Evolutionary conservation across 2,329 filamentous ascomycete genomes (phyloP).

Genomic region (Cercospora nicotianae): DNA sequence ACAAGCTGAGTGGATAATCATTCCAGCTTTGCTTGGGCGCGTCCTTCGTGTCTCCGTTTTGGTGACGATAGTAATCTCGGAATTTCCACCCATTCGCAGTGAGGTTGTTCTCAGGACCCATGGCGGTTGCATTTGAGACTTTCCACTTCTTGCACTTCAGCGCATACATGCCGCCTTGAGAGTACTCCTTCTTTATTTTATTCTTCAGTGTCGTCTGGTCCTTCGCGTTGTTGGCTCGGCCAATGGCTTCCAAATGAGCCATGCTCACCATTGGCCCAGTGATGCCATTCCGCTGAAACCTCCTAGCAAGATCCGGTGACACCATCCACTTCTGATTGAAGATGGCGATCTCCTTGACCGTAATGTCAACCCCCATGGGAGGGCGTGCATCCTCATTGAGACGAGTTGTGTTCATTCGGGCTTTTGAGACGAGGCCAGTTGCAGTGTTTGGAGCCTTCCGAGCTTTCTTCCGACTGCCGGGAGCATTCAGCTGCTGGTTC

Average conservation of each 20-base stretch:
- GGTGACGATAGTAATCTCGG: neutral
- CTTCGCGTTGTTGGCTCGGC: neutral
- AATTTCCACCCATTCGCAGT: neutral
- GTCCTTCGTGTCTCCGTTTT: neutral
- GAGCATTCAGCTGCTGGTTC: neutral
- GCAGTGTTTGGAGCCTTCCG: neutral
- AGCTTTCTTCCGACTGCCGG: neutral
- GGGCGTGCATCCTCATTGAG: neutral
- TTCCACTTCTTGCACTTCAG: neutral
- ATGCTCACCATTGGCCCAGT: neutral
- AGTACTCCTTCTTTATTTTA: neutral
- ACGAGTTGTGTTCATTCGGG: neutral
- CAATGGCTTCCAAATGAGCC: neutral
- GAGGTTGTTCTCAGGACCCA: neutral
- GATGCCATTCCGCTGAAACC: neutral
- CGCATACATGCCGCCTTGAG: neutral
- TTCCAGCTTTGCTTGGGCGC: neutral
- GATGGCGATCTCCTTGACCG: neutral
- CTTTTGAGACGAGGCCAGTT: neutral
- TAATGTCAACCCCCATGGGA: neutral
- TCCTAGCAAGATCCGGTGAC: neutral
- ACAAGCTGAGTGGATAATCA: neutral
- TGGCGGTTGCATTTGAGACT: fast-evolving
- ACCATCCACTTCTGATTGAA: neutral
- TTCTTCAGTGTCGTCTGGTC: neutral